phyloP scores from a whole-genome alignment of 2,329 filamentous ascomycete species.

The Fonsecaea pedrosoi region DNA sequence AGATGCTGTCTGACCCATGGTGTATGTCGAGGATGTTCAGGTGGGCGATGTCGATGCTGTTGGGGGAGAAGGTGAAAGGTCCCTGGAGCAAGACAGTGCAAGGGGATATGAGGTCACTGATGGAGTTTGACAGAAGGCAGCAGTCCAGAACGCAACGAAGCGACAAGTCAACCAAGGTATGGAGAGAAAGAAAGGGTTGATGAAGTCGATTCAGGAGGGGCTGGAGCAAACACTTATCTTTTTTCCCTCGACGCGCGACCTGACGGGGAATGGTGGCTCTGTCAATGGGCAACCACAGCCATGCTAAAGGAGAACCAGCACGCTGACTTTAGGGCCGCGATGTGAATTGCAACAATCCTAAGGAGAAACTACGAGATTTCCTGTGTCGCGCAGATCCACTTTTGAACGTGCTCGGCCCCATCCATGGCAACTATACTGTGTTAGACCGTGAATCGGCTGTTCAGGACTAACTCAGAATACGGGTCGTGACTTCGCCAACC shows the following conservation, averaged over 20 bases:
- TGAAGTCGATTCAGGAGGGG: constrained; percentile 9
- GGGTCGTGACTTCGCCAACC: not conserved
- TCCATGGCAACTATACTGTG: not conserved
- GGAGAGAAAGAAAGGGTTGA: constrained; percentile 3
- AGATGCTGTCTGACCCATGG: constrained; percentile 39
- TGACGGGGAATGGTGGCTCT: not conserved
- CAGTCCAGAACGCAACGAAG: constrained; percentile 10
- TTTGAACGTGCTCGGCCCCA: constrained; percentile 2
- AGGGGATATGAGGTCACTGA: not conserved
- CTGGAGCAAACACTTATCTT: constrained; percentile 20
- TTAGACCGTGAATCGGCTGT: not conserved
- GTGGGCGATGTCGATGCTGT: not conserved
- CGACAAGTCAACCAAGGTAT: not conserved
- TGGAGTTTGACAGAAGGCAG: constrained; percentile 4
- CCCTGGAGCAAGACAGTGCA: not conserved
- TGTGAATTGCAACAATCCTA: constrained; percentile 3
- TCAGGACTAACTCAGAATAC: not conserved
- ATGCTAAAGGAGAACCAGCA: constrained; percentile 1
- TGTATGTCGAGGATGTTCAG: not conserved
- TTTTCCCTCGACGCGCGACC: constrained; percentile 7
- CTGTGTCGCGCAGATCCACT: constrained; percentile 8
- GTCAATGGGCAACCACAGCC: not conserved
- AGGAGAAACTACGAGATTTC: constrained; percentile 5
- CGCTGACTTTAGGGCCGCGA: not conserved
- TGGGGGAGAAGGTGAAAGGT: not conserved